Evolutionary conservation across 2,329 filamentous ascomycete species (phyloP).

Genomic region (Chrysoporthe deuterocubensis): DNA sequence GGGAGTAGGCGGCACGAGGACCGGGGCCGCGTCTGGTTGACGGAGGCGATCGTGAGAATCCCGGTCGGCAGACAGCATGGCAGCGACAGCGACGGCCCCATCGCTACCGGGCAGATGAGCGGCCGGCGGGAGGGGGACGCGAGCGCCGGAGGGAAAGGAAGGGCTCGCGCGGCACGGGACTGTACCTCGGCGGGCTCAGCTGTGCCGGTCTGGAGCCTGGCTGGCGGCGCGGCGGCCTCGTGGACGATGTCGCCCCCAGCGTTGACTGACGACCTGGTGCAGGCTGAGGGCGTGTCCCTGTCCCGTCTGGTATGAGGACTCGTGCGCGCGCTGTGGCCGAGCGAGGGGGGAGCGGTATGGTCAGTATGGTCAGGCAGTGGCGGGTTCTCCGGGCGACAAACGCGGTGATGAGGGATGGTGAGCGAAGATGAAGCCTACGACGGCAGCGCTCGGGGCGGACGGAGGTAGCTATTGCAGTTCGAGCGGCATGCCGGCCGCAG

Average conservation of each 20-base stretch:
- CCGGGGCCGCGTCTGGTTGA: slow-evolving; percentile 4
- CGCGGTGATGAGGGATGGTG: too few species aligned
- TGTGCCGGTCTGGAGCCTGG: neutral
- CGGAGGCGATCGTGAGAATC: slow-evolving; percentile 5
- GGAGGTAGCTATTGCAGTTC: too few species aligned
- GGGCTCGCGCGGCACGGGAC: neutral
- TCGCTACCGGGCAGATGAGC: neutral
- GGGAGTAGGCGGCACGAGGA: slow-evolving; percentile 7
- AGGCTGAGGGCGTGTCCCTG: too few species aligned
- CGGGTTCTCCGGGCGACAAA: too few species aligned
- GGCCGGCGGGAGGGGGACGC: neutral
- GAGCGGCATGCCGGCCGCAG: neutral
- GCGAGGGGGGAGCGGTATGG: too few species aligned
- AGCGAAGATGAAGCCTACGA: too few species aligned
- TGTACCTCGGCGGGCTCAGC: neutral
- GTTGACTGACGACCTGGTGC: too few species aligned
- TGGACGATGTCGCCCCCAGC: neutral
- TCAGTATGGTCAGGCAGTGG: too few species aligned
- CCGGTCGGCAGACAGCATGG: slow-evolving; percentile 22
- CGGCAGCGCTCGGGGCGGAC: too few species aligned
- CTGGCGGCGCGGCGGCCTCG: neutral
- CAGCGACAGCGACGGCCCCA: slow-evolving; percentile 1
- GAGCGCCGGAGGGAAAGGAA: neutral
- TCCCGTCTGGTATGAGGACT: too few species aligned
- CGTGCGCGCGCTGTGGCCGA: too few species aligned